A percentile compares a stretch with the other conserved stretches of the same genome.
Conservation (phyloP, 2,329 filamentous ascomycete species). For the Neofusicoccum cordaticola region DNA sequence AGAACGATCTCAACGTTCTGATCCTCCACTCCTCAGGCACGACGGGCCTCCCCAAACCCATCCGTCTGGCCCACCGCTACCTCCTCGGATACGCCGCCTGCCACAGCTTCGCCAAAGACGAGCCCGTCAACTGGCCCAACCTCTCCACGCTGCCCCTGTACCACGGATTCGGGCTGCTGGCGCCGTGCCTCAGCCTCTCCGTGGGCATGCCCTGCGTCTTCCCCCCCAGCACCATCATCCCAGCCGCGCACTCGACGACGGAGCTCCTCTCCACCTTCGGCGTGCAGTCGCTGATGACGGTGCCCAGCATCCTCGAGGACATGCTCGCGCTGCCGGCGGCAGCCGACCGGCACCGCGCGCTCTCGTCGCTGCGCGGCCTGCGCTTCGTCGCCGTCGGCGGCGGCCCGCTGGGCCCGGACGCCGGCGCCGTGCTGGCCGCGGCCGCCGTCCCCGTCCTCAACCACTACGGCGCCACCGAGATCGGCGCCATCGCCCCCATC, state of each 20-base stretch:
- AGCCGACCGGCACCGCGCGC: neutral
- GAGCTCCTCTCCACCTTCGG: conserved; percentile 22
- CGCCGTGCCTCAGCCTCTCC: conserved; percentile 30
- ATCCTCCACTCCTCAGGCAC: conserved; percentile 36
- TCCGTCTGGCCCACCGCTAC: conserved; percentile 30
- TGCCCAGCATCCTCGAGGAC: conserved; percentile 37
- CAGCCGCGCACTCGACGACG: conserved; percentile 25
- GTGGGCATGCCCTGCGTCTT: conserved; percentile 31
- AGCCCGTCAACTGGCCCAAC: conserved; percentile 23
- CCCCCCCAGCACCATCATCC: conserved; percentile 25
- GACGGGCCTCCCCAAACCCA: conserved; percentile 38
- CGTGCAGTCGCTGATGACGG: conserved; percentile 33
- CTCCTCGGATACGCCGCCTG: conserved; percentile 30
- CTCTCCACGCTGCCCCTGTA: conserved; percentile 37
- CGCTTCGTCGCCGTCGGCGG: conserved; percentile 36
- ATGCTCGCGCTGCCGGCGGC: conserved; percentile 20
- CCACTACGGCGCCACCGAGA: conserved; percentile 38
- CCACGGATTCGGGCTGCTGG: conserved; percentile 35
- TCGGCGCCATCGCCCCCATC: conserved; percentile 33
- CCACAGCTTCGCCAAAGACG: neutral
- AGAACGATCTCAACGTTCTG: neutral
- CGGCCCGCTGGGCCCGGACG: conserved; percentile 27
- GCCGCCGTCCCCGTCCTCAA: conserved; percentile 32
- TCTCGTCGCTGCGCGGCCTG: conserved; percentile 15
- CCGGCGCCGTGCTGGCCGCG: conserved; percentile 24